Base-by-base conservation (phyloP, 768 basidiomycete genomes). In the Neoboletus subvelutipes region DNA sequence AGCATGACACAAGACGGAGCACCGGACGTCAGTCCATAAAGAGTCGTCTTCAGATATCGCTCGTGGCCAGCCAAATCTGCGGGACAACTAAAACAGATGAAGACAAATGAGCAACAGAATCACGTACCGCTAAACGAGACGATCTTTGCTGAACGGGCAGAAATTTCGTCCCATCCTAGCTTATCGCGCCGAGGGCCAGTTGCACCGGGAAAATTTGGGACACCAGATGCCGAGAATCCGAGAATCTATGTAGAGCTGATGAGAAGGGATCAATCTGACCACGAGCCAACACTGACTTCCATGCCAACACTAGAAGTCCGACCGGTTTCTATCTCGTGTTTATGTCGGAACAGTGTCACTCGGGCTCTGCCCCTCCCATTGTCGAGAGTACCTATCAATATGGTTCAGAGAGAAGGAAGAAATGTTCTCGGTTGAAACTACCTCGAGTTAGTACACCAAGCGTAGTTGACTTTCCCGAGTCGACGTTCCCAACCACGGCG, bases 271-370 rank as follows among this genome's bases (percentile, higher is more conserved):
- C 10, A 29, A 28, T 31, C n/a, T n/a, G 37, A 41, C 43, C n/a
- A 22, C 3, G n/a, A 28, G 33, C 7, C 13, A 24, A 52, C n/a
- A 57, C 79, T 56, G 59, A 94, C 93, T 81, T 99, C 97, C 88
- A 97, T 95, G 22, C 97, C 97, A 42, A 98, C 92, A 58, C 90
- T 93, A 24, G 91, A 94, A 0, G 97, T 99, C 50, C 97, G 78
- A 7, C 96, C 96, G 20, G 90, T 94, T 75, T 98, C 97, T 52
- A 98, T 79, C 73, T 99, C 97, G 67, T 99, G 97, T 70, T 98
- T 97, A 70, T 99, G 97, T 53, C 96, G 80, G 73, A 98, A 98
- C 9, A 99, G 76, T 4, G 87, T 86, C 5, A 98, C 89, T 51
- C 96, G 89, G 1, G 90, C 89, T 49, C 83, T 82, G 1, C 88